phyloP scores from a whole-genome alignment of 2,329 filamentous ascomycete species.

The Trematosphaeria pertusa region DNA sequence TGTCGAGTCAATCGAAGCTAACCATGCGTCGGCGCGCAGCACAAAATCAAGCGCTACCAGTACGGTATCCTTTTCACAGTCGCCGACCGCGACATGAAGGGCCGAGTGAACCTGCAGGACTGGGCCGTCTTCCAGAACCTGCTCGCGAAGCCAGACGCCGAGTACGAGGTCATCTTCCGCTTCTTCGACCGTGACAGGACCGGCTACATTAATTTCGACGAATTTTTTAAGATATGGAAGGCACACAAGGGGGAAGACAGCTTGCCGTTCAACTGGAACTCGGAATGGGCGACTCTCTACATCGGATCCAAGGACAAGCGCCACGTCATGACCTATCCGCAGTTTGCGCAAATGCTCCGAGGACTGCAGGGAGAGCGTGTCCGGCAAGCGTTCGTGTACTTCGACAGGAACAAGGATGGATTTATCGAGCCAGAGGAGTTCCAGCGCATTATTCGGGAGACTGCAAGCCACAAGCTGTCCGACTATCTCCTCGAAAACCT shows the following conservation, averaged over 20 bases:
- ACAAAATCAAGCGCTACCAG: constrained; percentile 97
- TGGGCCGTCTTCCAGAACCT: constrained; percentile 96
- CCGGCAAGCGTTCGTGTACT: constrained; percentile 89
- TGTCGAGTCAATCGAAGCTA: constrained; percentile 34
- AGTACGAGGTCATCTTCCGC: constrained; percentile 98
- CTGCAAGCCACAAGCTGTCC: constrained; percentile 92
- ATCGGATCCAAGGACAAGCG: constrained; percentile 86
- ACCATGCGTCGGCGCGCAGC: constrained; percentile 61
- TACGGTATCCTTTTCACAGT: constrained; percentile 93
- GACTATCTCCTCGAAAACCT: constrained; percentile 94
- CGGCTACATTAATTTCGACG: constrained; percentile 86
- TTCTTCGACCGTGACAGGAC: constrained; percentile 88
- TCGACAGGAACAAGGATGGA: constrained; percentile 90
- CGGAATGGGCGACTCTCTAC: constrained; percentile 95
- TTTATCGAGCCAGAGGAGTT: constrained; percentile 97
- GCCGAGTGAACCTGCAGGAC: constrained; percentile 79
- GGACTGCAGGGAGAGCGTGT: constrained; percentile 96
- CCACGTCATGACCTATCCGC: constrained; percentile 90
- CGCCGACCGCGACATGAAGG: constrained; percentile 78
- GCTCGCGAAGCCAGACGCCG: constrained; percentile 90
- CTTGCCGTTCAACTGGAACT: constrained; percentile 96
- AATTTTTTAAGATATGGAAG: constrained; percentile 85
- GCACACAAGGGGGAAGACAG: constrained; percentile 83
- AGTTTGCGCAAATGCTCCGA: constrained; percentile 98
- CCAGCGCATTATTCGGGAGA: constrained; percentile 94